Evolutionary conservation across 305 asterid genomes (phyloP).

Genomic region (Plantago lanceolata): DNA sequence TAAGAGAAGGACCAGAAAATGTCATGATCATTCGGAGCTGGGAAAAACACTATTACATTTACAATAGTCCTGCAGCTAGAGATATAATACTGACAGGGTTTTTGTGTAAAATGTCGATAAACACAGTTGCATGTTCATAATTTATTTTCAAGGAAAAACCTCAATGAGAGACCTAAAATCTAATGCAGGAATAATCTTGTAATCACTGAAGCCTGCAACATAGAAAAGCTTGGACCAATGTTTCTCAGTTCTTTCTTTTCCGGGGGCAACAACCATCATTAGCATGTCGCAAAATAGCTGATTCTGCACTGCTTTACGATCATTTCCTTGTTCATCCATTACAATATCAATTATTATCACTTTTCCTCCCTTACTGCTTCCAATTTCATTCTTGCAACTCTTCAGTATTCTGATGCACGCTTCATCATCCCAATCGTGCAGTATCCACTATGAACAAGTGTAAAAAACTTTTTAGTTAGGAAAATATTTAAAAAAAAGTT

Average conservation of each 20-base stretch:
- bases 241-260: conserved; percentile 38
- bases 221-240: conserved; percentile 35
- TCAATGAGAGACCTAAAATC: conserved; percentile 22
- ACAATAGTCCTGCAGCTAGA: no score
- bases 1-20: no score
- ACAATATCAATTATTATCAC: conserved; percentile 39
- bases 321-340: conserved; percentile 3
- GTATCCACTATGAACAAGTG: conserved; percentile 44
- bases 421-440: conserved; percentile 48
- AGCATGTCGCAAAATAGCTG: conserved; percentile 35
- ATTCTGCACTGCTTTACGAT: conserved; percentile 19
- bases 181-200: conserved; percentile 14
- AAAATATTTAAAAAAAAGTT: no score
- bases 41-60: no score
- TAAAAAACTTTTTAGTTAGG: no score
- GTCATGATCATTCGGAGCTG: no score
- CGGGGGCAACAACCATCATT: conserved; percentile 32
- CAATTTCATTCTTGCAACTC: conserved; percentile 44
- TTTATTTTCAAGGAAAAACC: conserved; percentile 20
- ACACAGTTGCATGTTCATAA: no score
- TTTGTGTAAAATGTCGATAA: no score
- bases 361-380: conserved; percentile 30
- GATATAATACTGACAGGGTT: no score
- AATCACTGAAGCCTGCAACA: conserved; percentile 18
- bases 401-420: conserved; percentile 34